Conservation (phyloP, 2,329 filamentous ascomycete genomes). For the Colletotrichum sp. region DNA sequence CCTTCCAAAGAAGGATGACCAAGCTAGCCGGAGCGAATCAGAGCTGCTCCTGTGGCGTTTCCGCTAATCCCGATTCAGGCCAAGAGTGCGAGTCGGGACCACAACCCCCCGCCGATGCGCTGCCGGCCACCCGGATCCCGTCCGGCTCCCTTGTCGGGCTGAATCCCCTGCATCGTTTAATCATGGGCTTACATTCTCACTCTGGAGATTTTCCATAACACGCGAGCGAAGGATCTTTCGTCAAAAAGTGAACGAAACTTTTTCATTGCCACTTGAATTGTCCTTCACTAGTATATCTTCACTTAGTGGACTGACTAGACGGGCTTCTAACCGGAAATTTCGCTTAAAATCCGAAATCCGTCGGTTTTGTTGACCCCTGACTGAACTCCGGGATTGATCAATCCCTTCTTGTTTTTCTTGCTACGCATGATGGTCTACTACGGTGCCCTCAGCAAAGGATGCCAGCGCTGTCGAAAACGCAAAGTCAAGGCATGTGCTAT, state of each 20-base stretch:
- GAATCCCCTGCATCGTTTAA: neutral
- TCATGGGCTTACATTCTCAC: neutral
- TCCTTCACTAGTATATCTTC: neutral
- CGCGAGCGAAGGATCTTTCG: neutral
- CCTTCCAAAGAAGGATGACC: neutral
- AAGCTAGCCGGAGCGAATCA: neutral
- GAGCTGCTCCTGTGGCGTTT: neutral
- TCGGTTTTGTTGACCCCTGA: neutral
- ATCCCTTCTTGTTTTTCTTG: neutral
- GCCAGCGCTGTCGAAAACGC: slow-evolving; percentile 29
- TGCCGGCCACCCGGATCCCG: neutral
- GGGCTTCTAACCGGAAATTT: neutral
- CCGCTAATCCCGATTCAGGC: slow-evolving; percentile 12
- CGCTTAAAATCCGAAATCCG: neutral
- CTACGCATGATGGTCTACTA: slow-evolving; percentile 24
- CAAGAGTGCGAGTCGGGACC: slow-evolving; percentile 18
- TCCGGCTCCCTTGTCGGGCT: neutral
- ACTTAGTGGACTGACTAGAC: neutral
- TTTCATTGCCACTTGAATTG: neutral
- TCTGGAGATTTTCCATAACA: neutral
- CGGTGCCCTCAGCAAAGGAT: slow-evolving; percentile 27
- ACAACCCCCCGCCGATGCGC: neutral
- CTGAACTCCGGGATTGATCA: neutral
- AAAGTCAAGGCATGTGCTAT: slow-evolving; percentile 27
- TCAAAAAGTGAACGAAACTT: neutral